Evolutionary conservation across 2,329 filamentous ascomycete species (phyloP).

Genomic region (Elsinoe batatas): DNA sequence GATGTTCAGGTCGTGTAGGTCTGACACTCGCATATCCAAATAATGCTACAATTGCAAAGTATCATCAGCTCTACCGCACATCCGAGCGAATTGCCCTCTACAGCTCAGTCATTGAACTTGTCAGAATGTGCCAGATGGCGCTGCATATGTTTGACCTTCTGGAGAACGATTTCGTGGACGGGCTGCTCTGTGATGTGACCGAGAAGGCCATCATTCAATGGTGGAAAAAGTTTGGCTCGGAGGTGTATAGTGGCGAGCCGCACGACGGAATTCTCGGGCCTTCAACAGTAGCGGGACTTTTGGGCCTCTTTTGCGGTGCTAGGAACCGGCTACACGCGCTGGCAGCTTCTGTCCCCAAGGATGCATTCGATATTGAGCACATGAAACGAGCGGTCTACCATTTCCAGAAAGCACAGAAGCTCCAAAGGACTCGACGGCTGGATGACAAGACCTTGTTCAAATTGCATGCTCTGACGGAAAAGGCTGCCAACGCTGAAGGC

Average conservation of each 20-base stretch:
- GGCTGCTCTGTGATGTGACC: slow-evolving; percentile 83
- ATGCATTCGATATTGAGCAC: slow-evolving; percentile 75
- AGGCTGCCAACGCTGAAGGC: slow-evolving; percentile 77
- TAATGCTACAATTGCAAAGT: slow-evolving; percentile 77
- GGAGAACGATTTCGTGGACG: slow-evolving; percentile 81
- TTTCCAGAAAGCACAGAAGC: slow-evolving; percentile 82
- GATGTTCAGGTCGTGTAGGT: slow-evolving; percentile 81
- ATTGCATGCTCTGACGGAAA: slow-evolving; percentile 75
- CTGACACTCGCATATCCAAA: slow-evolving; percentile 71
- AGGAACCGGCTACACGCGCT: slow-evolving; percentile 79
- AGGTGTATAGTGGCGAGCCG: slow-evolving; percentile 87
- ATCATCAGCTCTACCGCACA: slow-evolving; percentile 79
- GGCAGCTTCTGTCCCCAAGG: slow-evolving; percentile 76
- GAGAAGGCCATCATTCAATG: slow-evolving; percentile 85
- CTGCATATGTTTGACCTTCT: slow-evolving; percentile 80
- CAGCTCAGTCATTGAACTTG: slow-evolving; percentile 72
- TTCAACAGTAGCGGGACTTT: slow-evolving; percentile 75
- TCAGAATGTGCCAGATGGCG: slow-evolving; percentile 84
- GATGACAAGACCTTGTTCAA: slow-evolving; percentile 75
- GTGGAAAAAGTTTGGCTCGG: slow-evolving; percentile 89
- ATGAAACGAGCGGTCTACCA: slow-evolving; percentile 76
- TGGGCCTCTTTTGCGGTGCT: slow-evolving; percentile 82
- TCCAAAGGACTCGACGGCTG: slow-evolving; percentile 66
- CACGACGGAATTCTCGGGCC: slow-evolving; percentile 87
- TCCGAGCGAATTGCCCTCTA: slow-evolving; percentile 72